Evolutionary conservation across 306 rosid genomes (phyloP).

Genomic region (Medicago lupulina): DNA sequence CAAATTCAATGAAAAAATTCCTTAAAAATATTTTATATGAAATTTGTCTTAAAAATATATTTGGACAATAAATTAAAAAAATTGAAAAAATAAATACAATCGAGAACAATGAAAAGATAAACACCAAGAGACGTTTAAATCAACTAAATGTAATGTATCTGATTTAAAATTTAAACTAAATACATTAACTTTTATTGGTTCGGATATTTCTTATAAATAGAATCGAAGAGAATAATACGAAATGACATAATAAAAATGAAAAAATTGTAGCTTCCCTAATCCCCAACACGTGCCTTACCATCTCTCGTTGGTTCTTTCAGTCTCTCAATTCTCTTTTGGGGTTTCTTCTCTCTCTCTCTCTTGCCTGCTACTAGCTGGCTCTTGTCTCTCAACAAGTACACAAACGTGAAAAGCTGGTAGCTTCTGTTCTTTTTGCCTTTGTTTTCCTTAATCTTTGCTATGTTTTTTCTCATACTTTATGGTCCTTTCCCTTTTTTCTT

Average conservation of each 20-base stretch:
- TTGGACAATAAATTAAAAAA: too few relatives aligned
- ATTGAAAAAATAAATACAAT: too few relatives aligned
- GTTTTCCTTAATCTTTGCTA: constrained; percentile 1
- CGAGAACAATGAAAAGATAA: too few relatives aligned
- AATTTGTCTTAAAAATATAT: not conserved
- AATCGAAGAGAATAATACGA: too few relatives aligned
- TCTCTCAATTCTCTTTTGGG: constrained; percentile 38
- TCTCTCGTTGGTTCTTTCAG: constrained; percentile 42
- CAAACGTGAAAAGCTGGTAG: constrained; percentile 27
- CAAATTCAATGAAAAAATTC: too few relatives aligned
- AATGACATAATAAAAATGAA: not conserved
- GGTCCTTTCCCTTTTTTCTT: not conserved
- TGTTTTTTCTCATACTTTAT: not conserved
- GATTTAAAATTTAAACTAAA: too few relatives aligned
- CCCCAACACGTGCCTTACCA: constrained; percentile 50
- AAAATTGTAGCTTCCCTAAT: constrained; percentile 38
- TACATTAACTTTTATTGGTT: too few relatives aligned
- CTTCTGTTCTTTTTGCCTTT: constrained; percentile 23
- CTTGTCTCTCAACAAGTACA: constrained; percentile 35
- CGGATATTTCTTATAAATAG: too few relatives aligned
- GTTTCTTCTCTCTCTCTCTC: constrained; percentile 39
- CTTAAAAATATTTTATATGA: not conserved
- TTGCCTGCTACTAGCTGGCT: constrained; percentile 24
- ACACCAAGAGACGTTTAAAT: too few relatives aligned
- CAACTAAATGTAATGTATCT: too few relatives aligned